A percentile compares a stretch with the other conserved stretches of the same genome.
Evolutionary conservation across 208 protist genomes (phyloP).

Genomic region (Phytomonas sp.): DNA sequence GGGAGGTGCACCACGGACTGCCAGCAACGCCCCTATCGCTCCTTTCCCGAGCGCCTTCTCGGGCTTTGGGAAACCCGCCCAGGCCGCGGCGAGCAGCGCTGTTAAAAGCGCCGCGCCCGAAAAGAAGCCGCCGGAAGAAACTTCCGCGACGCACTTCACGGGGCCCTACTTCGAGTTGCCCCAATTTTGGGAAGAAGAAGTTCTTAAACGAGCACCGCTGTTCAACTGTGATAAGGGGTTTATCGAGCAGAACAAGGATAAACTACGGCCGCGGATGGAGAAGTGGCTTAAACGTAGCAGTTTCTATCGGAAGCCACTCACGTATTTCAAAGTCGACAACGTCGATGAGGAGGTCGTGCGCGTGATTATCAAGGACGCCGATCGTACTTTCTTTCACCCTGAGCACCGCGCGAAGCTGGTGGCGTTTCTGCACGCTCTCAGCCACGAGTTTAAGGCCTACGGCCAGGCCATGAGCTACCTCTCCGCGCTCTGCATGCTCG

Average conservation of each 20-base stretch:
- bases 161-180: conserved; percentile 78
- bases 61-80: neutral
- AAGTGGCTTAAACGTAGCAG: conserved; percentile 49
- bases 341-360: conserved; percentile 81
- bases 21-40: neutral
- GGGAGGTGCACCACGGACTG: neutral
- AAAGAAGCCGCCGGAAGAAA: conserved; percentile 5
- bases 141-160: conserved; percentile 51
- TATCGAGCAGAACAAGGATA: conserved; percentile 47
- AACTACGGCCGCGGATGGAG: conserved; percentile 47
- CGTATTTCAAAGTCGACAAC: conserved; percentile 74
- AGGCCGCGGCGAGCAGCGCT: conserved; percentile 9
- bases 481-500: conserved; percentile 77
- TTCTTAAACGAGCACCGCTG: conserved; percentile 54
- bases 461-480: conserved; percentile 89
- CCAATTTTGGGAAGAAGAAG: conserved; percentile 72
- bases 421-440: conserved; percentile 70
- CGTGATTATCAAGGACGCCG: conserved; percentile 89
- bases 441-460: conserved; percentile 78
- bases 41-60: neutral
- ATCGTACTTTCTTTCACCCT: conserved; percentile 74
- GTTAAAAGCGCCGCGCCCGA: neutral
- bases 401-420: conserved; percentile 73
- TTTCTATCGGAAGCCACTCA: conserved; percentile 59
- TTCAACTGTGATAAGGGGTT: conserved; percentile 82